Base-by-base conservation (phyloP, 2,329 filamentous ascomycete species). In the Lachnellula suecica region DNA sequence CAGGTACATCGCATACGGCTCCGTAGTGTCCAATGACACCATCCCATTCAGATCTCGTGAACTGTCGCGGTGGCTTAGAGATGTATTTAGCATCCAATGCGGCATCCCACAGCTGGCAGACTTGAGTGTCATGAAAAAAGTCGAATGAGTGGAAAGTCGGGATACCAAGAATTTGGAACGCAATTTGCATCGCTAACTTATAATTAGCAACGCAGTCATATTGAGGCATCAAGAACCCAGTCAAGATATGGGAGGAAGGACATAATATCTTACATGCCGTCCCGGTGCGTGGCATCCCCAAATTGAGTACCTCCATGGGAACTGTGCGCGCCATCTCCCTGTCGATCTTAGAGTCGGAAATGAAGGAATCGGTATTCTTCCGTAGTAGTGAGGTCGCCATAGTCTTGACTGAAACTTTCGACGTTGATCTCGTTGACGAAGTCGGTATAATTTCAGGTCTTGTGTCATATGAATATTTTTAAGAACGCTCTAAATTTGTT, bases 71-170 rank as follows among this genome's bases (percentile, higher is more conserved):
- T 44, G 11, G 23, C 15, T 56, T 56, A 44, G 8, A 20, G 10
- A 52, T 43, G 49, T 51, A 60, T 41, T 63, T 65, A 22, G 59
- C 57, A n/a, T 57, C 35, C 15, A 65, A 24, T 1, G 56, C 61
- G 3, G 56, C 54, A n/a, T 54, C 46, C 63, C 63, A 68, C 22
- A 61, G n/a, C 4, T 20, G 31, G n/a, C 43, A 48, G 38, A 57
- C 51, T 4, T 22, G 47, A n/a, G 44, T 42, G n/a, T 59, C 50
- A 17, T 17, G 27, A 17, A 48, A 47, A n/a, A 51, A 23, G 7
- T 52, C 35, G 2, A 44, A 35, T 11, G 22, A 35, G 45, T 57
- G 54, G 27, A 46, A 52, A 9, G 19, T 23, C 11, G 25, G 41
- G 44, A 52, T 52, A 6, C 57, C 57, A 2, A 59, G 51, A 4